Evolutionary conservation across 495 filamentous ascomycete species (phyloP).

Genomic region (Podospora anserina): DNA sequence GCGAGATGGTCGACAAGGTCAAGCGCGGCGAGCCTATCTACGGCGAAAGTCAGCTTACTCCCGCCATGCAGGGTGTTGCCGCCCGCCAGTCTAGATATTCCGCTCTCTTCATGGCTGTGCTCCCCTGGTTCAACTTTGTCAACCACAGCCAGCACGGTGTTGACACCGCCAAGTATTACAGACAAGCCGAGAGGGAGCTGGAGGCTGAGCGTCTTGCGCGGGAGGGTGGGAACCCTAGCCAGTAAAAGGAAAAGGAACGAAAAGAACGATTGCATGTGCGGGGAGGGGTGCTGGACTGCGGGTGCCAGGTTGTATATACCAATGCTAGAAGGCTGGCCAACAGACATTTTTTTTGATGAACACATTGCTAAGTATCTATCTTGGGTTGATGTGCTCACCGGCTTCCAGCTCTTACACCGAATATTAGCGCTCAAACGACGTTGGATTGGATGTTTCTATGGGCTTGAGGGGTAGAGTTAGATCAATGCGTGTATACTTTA

Average conservation of each 20-base stretch:
- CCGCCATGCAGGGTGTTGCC: slow-evolving; percentile 92
- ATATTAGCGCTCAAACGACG: too few species aligned
- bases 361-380: slow-evolving; percentile 1
- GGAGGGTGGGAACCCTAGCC: slow-evolving; percentile 15
- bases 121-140: slow-evolving; percentile 97
- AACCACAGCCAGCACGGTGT: slow-evolving; percentile 97
- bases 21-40: slow-evolving; percentile 91
- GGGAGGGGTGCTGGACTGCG: background rate
- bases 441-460: too few species aligned
- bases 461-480: too few species aligned
- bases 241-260: background rate
- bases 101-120: slow-evolving; percentile 70
- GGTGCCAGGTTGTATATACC: slow-evolving; percentile 31
- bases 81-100: slow-evolving; percentile 89
- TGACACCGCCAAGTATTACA: slow-evolving; percentile 97
- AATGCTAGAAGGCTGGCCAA: slow-evolving; percentile 22
- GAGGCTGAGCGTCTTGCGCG: slow-evolving; percentile 63
- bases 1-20: slow-evolving; percentile 93
- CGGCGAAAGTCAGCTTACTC: slow-evolving; percentile 68
- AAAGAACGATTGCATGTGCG: background rate
- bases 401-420: background rate
- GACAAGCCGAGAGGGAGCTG: slow-evolving; percentile 89
- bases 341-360: slow-evolving; percentile 20
- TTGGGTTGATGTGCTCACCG: too few species aligned
- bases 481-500: too few species aligned